Evolutionary conservation across 345 rosid species (phyloP).

Genomic region (Gossypium australe): DNA sequence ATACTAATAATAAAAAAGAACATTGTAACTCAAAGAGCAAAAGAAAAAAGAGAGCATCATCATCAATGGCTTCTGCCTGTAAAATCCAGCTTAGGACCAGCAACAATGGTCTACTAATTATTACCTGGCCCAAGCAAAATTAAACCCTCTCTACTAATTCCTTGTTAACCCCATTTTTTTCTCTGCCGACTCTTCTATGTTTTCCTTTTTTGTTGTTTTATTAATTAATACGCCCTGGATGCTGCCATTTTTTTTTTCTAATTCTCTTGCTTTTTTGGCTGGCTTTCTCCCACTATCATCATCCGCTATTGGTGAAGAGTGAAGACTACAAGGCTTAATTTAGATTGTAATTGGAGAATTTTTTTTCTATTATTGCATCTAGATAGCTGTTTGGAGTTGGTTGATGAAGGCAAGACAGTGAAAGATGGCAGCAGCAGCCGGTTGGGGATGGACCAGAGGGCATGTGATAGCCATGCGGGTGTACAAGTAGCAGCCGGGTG

Average conservation of each 20-base stretch:
- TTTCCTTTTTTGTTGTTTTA: background rate
- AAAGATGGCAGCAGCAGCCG: background rate
- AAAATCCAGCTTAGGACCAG: slow-evolving; percentile 34
- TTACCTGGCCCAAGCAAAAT: slow-evolving; percentile 31
- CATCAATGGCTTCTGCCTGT: slow-evolving; percentile 22
- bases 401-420: background rate
- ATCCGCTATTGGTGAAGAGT: background rate
- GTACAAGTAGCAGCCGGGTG: background rate
- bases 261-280: background rate
- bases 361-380: background rate
- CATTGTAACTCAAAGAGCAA: slow-evolving; percentile 3
- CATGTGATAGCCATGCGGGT: slow-evolving; percentile 29
- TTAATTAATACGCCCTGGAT: background rate
- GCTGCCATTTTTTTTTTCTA: background rate
- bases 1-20: background rate
- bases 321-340: too few relatives aligned
- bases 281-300: slow-evolving; percentile 13
- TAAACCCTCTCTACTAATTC: background rate
- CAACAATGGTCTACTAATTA: slow-evolving; percentile 33
- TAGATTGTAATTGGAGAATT: background rate
- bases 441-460: slow-evolving; percentile 34
- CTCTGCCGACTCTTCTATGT: slow-evolving; percentile 20
- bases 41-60: background rate
- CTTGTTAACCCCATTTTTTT: background rate
- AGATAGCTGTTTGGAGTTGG: background rate